Conservation (phyloP, 2,329 filamentous ascomycete genomes). For the Fusarium multiceps region DNA sequence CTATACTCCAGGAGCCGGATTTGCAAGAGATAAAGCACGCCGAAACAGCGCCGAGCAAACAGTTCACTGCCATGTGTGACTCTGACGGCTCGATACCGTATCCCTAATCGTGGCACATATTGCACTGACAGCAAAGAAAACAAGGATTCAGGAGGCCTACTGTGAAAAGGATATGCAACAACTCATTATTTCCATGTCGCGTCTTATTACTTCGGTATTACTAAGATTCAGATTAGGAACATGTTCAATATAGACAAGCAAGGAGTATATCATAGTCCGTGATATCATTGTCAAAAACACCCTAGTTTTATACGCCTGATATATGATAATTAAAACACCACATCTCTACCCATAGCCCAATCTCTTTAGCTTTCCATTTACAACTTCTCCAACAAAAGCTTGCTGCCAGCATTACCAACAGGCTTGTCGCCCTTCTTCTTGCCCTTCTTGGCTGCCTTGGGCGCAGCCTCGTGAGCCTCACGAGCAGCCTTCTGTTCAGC, state of each 20-base stretch:
- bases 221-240: background rate
- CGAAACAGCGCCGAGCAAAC: background rate
- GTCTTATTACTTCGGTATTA: background rate
- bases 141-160: background rate
- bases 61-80: conserved; percentile 18
- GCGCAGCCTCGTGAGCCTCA: conserved; percentile 59
- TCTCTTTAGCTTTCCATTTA: conserved; percentile 32
- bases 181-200: background rate
- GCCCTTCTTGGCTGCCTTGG: conserved; percentile 57
- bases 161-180: background rate
- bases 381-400: conserved; percentile 69
- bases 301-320: conserved; percentile 43
- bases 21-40: background rate
- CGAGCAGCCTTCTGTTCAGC: conserved; percentile 63
- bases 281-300: conserved; percentile 41
- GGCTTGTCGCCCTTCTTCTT: conserved; percentile 58
- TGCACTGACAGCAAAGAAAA: background rate
- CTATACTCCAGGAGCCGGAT: background rate
- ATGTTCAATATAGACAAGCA: background rate
- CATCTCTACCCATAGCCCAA: conserved; percentile 14
- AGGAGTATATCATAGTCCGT: conserved; percentile 34
- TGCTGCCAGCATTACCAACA: conserved; percentile 71
- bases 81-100: conserved; percentile 7
- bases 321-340: conserved; percentile 31
- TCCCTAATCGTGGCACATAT: conserved; percentile 10